phyloP scores from a whole-genome alignment of 768 basidiomycete genomes.

The Russula olivacea region DNA sequence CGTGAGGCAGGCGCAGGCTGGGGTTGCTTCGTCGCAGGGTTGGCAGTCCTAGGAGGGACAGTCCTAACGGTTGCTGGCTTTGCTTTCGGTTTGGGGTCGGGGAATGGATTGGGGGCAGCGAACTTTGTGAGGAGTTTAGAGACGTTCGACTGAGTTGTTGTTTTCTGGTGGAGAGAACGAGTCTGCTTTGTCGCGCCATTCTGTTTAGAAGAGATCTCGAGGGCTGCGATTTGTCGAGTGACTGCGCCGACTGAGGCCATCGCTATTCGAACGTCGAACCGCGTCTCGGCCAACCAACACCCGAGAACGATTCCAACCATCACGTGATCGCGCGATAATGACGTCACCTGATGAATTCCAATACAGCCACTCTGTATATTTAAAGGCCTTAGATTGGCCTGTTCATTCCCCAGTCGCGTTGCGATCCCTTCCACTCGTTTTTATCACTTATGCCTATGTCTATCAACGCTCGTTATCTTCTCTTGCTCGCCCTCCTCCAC shows the following conservation, averaged over 20 bases:
- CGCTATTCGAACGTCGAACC: neutral
- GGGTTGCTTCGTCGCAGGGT: conserved; percentile 26
- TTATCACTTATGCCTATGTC: conserved; percentile 2
- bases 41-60: conserved; percentile 25
- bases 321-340: conserved; percentile 16
- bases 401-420: neutral
- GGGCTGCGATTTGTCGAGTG: conserved; percentile 61
- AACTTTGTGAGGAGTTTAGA: conserved; percentile 71
- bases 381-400: neutral
- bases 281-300: no score
- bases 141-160: conserved; percentile 50
- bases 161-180: conserved; percentile 42
- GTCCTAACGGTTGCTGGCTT: conserved; percentile 18
- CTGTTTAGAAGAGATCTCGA: conserved; percentile 57
- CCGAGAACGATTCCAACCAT: neutral
- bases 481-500: conserved; percentile 19
- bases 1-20: conserved; percentile 5
- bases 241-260: conserved; percentile 48
- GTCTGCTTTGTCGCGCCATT: conserved; percentile 32
- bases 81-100: conserved; percentile 29
- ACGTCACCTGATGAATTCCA: conserved; percentile 8
- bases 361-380: neutral
- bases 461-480: conserved; percentile 19
- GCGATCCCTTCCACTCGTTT: conserved; percentile 20
- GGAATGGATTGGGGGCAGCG: conserved; percentile 54